Base-by-base conservation (phyloP, 257 asterid genomes). In the Nemophila menziesii region DNA sequence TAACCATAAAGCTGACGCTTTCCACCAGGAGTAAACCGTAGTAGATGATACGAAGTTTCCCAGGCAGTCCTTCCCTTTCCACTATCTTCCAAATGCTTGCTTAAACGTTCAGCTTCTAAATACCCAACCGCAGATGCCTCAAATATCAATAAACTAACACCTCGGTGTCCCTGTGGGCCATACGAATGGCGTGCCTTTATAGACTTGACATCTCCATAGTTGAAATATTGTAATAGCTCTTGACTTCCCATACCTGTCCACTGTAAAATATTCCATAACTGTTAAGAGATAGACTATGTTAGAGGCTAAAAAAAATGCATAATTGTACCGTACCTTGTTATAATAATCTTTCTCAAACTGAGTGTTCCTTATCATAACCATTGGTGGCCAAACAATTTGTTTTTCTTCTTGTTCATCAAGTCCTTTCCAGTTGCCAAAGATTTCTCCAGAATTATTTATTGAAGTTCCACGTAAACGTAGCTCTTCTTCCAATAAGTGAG, bases 81-180 rank as follows among this genome's bases (percentile, higher is more conserved):
- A 4, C 20, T n/a, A 5, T 54, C 60, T 20, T 48, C 40, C 45
- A 68, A 68, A 34, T 58, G 55, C 43, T 51, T 60, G 56, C 55
- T 40, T 4, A 68, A 49, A 8, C 67, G 67, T 16, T 51, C 75
- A 11, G 78, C 78, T 54, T 66, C 74, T 23, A 54, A 22, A 46
- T 71, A 56, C 6, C 79, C 79, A 20, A 71, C 67, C 4, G 75
- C 66, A 22, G 69, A 48, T 36, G 59, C 59, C 41, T 71, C 72
- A 49, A 71, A 71, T 16, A 67, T 56, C 53, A 67, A 46, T 21
- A 71, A 34, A 24, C 75, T 71, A 33, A 71, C 63, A n/a, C 79
- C 79, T 6, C 72, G 63, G 40, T 71, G 79, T 36, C 75, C 79
- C 44, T 71, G 72, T 9, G 72, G 79, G 10, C 75, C 79, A 19